A percentile compares a stretch with the other conserved stretches of the same genome.
phyloP scores from a whole-genome alignment of 305 asterid species.

The Fraxinus dipetala region DNA sequence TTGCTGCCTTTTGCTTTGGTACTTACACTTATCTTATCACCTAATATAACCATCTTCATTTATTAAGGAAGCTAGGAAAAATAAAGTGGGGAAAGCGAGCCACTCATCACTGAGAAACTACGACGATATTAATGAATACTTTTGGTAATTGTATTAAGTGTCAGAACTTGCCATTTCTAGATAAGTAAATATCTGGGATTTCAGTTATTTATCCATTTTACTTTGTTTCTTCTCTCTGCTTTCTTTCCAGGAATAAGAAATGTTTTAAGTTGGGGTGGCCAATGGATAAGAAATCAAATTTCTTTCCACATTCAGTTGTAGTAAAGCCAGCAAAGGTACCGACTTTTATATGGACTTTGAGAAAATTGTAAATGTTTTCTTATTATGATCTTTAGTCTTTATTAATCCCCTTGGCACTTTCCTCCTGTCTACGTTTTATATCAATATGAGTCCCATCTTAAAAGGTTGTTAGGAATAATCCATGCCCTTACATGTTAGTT shows the following conservation, averaged over 20 bases:
- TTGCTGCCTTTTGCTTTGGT: slow-evolving; percentile 12
- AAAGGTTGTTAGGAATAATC: background rate
- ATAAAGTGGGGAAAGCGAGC: slow-evolving; percentile 82
- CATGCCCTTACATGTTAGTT: background rate
- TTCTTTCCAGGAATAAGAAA: slow-evolving; percentile 57
- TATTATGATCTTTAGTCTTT: slow-evolving; percentile 3
- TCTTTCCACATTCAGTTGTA: slow-evolving; percentile 72
- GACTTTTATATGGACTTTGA: slow-evolving; percentile 8
- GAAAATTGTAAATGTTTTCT: slow-evolving; percentile 13
- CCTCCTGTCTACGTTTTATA: background rate
- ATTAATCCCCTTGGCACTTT: slow-evolving; percentile 13
- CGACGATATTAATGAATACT: slow-evolving; percentile 93
- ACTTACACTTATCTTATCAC: slow-evolving; percentile 11
- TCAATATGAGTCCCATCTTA: background rate
- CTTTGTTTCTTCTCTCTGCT: slow-evolving; percentile 24
- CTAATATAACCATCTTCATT: slow-evolving; percentile 36
- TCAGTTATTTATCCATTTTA: slow-evolving; percentile 15
- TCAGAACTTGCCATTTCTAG: slow-evolving; percentile 17
- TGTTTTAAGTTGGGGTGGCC: slow-evolving; percentile 95
- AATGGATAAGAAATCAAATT: slow-evolving; percentile 65
- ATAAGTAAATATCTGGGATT: slow-evolving; percentile 10
- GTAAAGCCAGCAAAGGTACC: slow-evolving; percentile 47
- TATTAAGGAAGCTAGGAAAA: slow-evolving; percentile 90
- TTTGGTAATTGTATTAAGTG: slow-evolving; percentile 62
- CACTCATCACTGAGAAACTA: slow-evolving; percentile 98